Percentiles rank a stretch among this genome's conserved stretches.
Conservation (phyloP, 2,329 filamentous ascomycete species). For the Harringtonia lauricola region DNA sequence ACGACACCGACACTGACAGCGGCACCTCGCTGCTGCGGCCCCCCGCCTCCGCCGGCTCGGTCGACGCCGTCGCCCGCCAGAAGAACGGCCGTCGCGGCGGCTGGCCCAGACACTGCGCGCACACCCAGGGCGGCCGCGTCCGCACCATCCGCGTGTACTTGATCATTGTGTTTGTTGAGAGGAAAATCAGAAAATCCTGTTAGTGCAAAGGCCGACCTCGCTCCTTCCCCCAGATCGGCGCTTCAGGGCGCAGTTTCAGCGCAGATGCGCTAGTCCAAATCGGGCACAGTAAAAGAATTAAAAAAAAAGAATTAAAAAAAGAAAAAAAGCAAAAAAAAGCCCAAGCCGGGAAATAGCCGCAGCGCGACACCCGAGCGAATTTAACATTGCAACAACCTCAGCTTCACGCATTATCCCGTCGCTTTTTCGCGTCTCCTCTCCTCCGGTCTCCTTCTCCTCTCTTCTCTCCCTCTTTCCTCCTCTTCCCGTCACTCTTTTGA, state of each 20-base stretch:
- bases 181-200: not conserved
- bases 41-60: conserved; percentile 22
- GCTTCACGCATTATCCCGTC: not conserved
- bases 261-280: no score
- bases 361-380: conserved; percentile 5
- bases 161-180: conserved; percentile 7
- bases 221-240: no score
- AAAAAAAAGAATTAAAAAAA: not conserved
- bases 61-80: conserved; percentile 6
- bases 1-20: conserved; percentile 23
- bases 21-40: conserved; percentile 19
- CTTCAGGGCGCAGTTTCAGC: no score
- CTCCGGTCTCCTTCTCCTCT: not conserved
- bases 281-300: no score
- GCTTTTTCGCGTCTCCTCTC: not conserved
- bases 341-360: conserved; percentile 13
- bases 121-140: conserved; percentile 7
- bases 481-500: no score
- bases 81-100: conserved; percentile 3
- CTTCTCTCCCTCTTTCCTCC: not conserved
- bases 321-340: conserved; percentile 1
- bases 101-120: conserved; percentile 7
- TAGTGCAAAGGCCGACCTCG: no score
- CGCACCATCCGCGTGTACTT: conserved; percentile 7
- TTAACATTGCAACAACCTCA: not conserved